Percentiles rank a stretch among this genome's conserved stretches.
phyloP scores from a whole-genome alignment of 257 asterid species.

The Anisodus tanguticus region DNA sequence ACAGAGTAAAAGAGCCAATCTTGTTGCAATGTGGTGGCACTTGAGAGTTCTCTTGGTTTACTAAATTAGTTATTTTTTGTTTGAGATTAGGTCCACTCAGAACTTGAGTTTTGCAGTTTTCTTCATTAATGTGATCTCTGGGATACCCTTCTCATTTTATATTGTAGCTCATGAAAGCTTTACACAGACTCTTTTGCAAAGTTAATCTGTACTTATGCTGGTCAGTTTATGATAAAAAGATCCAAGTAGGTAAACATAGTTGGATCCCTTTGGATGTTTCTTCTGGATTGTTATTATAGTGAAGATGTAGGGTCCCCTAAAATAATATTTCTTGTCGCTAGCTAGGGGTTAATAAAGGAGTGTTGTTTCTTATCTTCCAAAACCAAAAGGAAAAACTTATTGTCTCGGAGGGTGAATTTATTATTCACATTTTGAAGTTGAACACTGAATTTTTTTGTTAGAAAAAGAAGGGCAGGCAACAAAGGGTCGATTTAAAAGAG shows the following conservation, averaged over 20 bases:
- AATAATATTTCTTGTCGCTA: not conserved
- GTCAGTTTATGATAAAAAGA: not conserved
- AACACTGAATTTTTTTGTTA: too few relatives aligned
- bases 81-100: constrained; percentile 19
- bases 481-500: not conserved
- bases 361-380: not conserved
- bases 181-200: not conserved
- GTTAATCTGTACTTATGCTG: not conserved
- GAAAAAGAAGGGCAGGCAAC: not conserved
- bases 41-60: constrained; percentile 18
- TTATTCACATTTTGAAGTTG: not conserved
- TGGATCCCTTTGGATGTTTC: not conserved
- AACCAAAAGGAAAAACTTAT: not conserved
- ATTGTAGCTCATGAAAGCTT: not conserved
- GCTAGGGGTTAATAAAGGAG: not conserved
- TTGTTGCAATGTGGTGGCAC: not conserved
- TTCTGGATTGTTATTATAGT: not conserved
- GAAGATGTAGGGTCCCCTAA: not conserved
- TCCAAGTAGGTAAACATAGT: too few relatives aligned
- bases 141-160: not conserved
- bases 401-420: too few relatives aligned
- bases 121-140: not conserved
- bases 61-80: not conserved
- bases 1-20: not conserved
- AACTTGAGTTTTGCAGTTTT: not conserved